Evolutionary conservation across 805 yeast genomes (phyloP), one percentile per base, ranked within the genome.

Genomic region (Millerago galiae): DNA sequence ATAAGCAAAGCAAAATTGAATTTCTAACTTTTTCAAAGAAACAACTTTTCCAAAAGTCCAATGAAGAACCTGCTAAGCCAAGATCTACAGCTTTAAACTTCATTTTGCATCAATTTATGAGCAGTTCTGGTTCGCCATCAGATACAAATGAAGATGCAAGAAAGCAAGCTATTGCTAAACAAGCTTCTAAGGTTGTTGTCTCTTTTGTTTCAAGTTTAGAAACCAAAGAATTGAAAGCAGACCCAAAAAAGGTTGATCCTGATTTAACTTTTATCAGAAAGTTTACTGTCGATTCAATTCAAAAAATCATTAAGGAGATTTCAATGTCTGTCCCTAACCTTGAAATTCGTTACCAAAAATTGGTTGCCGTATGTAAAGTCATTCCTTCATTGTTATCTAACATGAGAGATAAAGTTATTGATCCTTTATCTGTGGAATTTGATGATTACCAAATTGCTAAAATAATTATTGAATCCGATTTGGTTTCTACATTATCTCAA

Each of bases 1-100:
- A 89, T 58, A 83, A 81, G 47, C 81, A 80, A 47, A 77, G 89
- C 39, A 90, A 90, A 58, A 71, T 84, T 38, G 96, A 89, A 53
- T 83, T 90, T 53, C 64, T 89, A 43, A 80, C 91, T 0, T 90
- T 77, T 51, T 79, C 91, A 2, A 82, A 80, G 67, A 79, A 80
- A 57, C 58, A 45, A 46, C 42, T 54, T 40, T 54, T 54, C 57
- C 42, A 29, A 44, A 48, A 29, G 13, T 39, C 44, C 3, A 37
- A 30, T 2, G 48, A 46, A 2, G 75, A 66, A 12, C 55, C 64
- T 3, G 64, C 71, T 13, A 86, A 81, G 53, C 95, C 95, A 2
- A 71, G 91, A 25, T 70, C 87, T 0, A 83, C 95, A 0, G 81
- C 91, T 1, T 61, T 90, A 47, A 86, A 88, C 56, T 77, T 85